A percentile compares a stretch with the other conserved stretches of the same genome.
Conservation (phyloP, 805 yeast species). For the Sungouiella blattae region DNA sequence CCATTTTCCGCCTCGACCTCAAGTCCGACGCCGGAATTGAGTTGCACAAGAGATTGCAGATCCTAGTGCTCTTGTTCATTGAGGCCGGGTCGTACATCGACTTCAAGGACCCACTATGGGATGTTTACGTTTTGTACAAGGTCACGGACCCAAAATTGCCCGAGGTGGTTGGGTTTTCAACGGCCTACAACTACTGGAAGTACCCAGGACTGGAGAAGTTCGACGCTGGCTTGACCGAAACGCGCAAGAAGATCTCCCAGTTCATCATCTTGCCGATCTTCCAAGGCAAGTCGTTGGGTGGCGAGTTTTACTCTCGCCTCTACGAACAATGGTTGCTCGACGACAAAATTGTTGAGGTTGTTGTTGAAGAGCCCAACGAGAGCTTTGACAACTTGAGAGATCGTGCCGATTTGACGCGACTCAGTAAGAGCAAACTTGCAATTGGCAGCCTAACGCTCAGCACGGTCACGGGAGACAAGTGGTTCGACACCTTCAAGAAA, state of each 20-base stretch:
- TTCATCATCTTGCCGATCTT: constrained; percentile 80
- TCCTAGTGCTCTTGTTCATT: constrained; percentile 77
- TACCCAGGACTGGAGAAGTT: constrained; percentile 54
- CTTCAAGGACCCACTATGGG: constrained; percentile 74
- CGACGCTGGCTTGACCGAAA: constrained; percentile 38
- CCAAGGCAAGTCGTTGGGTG: constrained; percentile 74
- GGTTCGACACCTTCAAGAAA: constrained; percentile 41
- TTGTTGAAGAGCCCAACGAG: constrained; percentile 94
- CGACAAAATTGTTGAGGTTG: constrained; percentile 57
- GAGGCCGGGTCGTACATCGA: constrained; percentile 94
- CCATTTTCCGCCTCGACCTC: constrained; percentile 50
- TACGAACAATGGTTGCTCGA: constrained; percentile 55
- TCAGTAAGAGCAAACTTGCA: constrained; percentile 7
- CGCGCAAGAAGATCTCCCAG: constrained; percentile 80
- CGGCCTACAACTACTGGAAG: constrained; percentile 81
- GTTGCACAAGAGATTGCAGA: constrained; percentile 68
- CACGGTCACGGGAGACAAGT: constrained; percentile 12
- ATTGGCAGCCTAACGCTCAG: constrained; percentile 6
- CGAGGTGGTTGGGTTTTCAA: constrained; percentile 72
- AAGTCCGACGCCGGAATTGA: constrained; percentile 41
- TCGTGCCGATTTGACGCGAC: constrained; percentile 59
- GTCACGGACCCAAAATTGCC: constrained; percentile 20
- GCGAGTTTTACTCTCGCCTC: constrained; percentile 55
- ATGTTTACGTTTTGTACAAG: constrained; percentile 54
- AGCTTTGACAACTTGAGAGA: constrained; percentile 89